A percentile compares a stretch with the other conserved stretches of the same genome.
phyloP scores from a whole-genome alignment of 345 rosid genomes.

The Gossypium herbaceum region DNA sequence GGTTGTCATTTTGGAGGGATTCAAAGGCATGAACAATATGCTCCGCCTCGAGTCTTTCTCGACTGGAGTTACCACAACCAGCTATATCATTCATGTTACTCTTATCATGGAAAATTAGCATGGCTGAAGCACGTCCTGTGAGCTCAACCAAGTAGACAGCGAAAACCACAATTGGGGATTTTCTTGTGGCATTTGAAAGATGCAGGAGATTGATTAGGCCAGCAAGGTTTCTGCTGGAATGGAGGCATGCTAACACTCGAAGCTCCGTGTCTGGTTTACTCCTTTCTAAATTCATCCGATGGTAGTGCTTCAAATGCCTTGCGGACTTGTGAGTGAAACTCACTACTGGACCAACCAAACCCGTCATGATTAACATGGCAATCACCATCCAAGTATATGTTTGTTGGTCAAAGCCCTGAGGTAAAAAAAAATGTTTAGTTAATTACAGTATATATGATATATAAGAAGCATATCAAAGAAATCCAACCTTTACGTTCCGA shows the following conservation, averaged over 20 bases:
- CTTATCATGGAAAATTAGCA: constrained; percentile 52
- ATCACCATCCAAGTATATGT: constrained; percentile 40
- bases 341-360: constrained; percentile 32
- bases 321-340: constrained; percentile 32
- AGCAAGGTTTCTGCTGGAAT: constrained; percentile 29
- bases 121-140: constrained; percentile 57
- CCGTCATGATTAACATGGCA: constrained; percentile 40
- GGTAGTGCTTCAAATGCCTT: constrained; percentile 22
- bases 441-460: not conserved
- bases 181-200: constrained; percentile 42
- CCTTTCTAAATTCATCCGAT: constrained; percentile 42
- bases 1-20: constrained; percentile 27
- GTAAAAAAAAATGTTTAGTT: not conserved
- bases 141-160: constrained; percentile 59
- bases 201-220: constrained; percentile 53
- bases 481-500: constrained; percentile 24
- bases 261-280: constrained; percentile 37
- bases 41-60: constrained; percentile 36
- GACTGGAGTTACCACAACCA: constrained; percentile 2
- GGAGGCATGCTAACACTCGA: constrained; percentile 52
- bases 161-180: constrained; percentile 48
- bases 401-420: constrained; percentile 34
- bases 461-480: not conserved
- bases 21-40: constrained; percentile 40
- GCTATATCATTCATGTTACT: not conserved